These are phyloP conservation scores for Solanum sejunctum DNA, from an alignment of 257 asterid species.

Conservation along the genomic window DNA sequence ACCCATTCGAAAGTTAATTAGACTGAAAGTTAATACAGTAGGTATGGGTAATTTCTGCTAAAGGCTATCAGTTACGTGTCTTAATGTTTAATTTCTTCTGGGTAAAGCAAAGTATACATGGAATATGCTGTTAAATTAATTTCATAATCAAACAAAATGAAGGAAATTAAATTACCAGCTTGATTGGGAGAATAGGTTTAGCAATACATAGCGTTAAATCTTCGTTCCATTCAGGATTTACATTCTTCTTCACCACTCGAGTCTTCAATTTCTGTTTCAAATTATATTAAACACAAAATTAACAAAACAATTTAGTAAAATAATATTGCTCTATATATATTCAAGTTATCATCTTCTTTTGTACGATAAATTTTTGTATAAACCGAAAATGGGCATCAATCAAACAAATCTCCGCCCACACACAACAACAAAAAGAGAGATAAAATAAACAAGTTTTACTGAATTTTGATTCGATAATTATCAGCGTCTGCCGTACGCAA, in stretches of 20 bases:
- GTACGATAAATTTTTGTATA: background rate
- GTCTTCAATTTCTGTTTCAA: slow-evolving; percentile 58
- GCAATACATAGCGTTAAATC: slow-evolving; percentile 51
- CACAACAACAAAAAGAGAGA: background rate
- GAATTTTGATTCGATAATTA: background rate
- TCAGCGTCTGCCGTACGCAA: background rate
- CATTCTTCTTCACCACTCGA: slow-evolving; percentile 52
- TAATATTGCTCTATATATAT: background rate
- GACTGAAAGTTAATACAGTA: background rate
- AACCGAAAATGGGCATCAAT: background rate
- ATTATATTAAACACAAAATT: background rate
- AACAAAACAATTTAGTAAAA: background rate
- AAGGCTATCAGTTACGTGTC: background rate
- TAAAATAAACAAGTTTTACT: background rate
- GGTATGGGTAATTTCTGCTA: background rate
- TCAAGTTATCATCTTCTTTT: background rate
- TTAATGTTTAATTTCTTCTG: background rate
- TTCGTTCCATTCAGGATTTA: slow-evolving; percentile 76
- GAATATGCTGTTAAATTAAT: background rate
- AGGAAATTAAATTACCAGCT: slow-evolving; percentile 41
- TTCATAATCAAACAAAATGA: background rate
- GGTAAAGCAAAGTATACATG: background rate
- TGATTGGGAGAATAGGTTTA: slow-evolving; percentile 49
- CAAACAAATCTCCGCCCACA: background rate
- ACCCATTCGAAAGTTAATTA: background rate